Percentiles rank a stretch among this genome's conserved stretches.
Conservation (phyloP, 2,329 filamentous ascomycete species). For the Bipolaris cookei region DNA sequence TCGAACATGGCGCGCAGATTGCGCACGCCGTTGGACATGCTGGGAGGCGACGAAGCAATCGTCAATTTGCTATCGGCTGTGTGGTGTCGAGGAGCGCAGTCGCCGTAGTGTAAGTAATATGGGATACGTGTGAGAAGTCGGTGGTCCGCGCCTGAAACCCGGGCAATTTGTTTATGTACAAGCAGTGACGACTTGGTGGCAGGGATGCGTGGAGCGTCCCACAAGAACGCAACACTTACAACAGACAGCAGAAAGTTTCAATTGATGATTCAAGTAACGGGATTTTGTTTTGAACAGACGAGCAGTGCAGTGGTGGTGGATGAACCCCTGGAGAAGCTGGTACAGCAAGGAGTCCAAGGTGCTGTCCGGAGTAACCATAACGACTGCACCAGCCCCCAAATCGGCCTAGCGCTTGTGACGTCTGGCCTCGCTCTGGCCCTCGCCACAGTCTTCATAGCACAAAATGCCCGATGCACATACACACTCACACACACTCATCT, state of each 20-base stretch:
- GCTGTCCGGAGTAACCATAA: slow-evolving; percentile 25
- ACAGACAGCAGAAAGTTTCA: slow-evolving; percentile 13
- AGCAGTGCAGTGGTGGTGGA: slow-evolving; percentile 11
- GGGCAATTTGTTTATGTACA: slow-evolving; percentile 34
- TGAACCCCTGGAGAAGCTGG: slow-evolving; percentile 16
- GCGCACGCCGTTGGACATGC: slow-evolving; percentile 58
- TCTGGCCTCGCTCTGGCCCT: slow-evolving; percentile 14
- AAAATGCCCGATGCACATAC: slow-evolving; percentile 8
- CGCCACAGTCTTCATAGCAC: slow-evolving; percentile 10
- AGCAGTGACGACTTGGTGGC: slow-evolving; percentile 24
- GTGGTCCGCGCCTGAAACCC: slow-evolving; percentile 33
- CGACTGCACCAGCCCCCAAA: slow-evolving; percentile 20
- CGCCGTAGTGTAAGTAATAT: slow-evolving; percentile 12
- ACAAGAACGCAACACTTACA: slow-evolving; percentile 28
- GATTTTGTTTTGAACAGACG: neutral
- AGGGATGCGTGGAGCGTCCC: slow-evolving; percentile 23
- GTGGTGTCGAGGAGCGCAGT: slow-evolving; percentile 22
- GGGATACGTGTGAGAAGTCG: slow-evolving; percentile 35
- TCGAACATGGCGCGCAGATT: slow-evolving; percentile 60
- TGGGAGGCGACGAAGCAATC: slow-evolving; percentile 35
- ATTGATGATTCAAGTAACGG: neutral
- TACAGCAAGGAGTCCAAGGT: slow-evolving; percentile 12
- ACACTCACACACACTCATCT: slow-evolving; percentile 6
- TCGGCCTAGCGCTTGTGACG: slow-evolving; percentile 26
- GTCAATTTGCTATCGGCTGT: slow-evolving; percentile 33